phyloP scores from a whole-genome alignment of 2,329 filamentous ascomycete species.

The Pseudovirgaria hyperparasitica region DNA sequence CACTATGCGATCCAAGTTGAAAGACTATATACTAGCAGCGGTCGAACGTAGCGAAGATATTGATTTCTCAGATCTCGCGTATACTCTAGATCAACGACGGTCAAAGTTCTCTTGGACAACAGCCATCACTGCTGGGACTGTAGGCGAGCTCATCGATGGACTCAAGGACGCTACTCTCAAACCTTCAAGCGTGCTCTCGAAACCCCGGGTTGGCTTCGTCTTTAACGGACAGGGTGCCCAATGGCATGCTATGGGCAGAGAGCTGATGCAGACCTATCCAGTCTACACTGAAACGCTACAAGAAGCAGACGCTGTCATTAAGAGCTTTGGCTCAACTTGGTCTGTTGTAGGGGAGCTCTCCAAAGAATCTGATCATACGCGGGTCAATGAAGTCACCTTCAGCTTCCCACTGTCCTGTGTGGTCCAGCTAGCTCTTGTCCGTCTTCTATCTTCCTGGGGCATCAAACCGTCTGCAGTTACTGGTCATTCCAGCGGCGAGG shows the following conservation, averaged over 20 bases:
- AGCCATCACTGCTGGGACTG: conserved; percentile 10
- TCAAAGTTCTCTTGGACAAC: conserved; percentile 9
- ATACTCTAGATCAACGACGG: conserved; percentile 20
- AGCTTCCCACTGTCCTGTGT: conserved; percentile 17
- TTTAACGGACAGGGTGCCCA: conserved; percentile 34
- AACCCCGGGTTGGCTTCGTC: conserved; percentile 26
- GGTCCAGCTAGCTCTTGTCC: conserved; percentile 22
- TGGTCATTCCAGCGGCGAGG: conserved; percentile 31
- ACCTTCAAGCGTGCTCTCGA: too few relatives aligned
- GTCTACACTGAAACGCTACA: conserved; percentile 15
- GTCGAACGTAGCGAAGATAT: too few relatives aligned
- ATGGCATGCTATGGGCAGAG: conserved; percentile 28
- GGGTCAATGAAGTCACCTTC: conserved; percentile 8
- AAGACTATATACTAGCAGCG: too few relatives aligned
- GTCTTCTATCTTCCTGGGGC: conserved; percentile 18
- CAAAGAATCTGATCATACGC: conserved; percentile 16
- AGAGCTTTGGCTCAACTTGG: too few relatives aligned
- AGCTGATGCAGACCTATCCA: conserved; percentile 16
- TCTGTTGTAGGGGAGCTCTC: conserved; percentile 1
- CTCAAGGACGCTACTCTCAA: too few relatives aligned
- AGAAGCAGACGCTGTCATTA: too few relatives aligned
- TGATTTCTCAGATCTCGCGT: conserved; percentile 18
- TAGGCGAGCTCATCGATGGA: conserved; percentile 11
- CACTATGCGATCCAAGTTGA: too few relatives aligned
- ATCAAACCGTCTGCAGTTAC: conserved; percentile 23